These are phyloP conservation scores for Mycena polygramma DNA, from an alignment of 768 basidiomycete species.

Conservation along the genomic window DNA sequence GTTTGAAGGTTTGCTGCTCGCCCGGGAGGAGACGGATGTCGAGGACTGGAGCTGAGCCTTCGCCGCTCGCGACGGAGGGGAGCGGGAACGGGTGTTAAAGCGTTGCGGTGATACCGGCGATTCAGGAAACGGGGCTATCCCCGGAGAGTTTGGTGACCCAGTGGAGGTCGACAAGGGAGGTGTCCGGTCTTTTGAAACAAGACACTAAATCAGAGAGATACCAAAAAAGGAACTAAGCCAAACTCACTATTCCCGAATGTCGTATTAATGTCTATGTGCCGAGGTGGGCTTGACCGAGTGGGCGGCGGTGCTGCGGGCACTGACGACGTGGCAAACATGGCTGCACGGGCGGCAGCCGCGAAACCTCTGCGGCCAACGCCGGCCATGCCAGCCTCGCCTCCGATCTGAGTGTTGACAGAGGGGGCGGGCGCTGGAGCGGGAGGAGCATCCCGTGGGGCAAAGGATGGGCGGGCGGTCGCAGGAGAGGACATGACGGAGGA, in stretches of 20 bases:
- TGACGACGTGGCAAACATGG: slow-evolving; percentile 53
- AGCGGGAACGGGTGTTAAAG: slow-evolving; percentile 13
- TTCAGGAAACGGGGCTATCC: slow-evolving; percentile 32
- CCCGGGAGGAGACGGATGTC: slow-evolving; percentile 29
- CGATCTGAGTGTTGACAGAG: slow-evolving; percentile 73
- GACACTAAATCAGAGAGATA: slow-evolving; percentile 37
- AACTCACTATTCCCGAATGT: slow-evolving; percentile 55
- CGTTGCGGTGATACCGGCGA: slow-evolving; percentile 30
- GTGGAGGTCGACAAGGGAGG: slow-evolving; percentile 36
- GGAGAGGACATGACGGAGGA: slow-evolving; percentile 40
- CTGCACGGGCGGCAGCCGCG: slow-evolving; percentile 77
- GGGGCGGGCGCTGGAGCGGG: slow-evolving; percentile 33
- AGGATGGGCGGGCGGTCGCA: slow-evolving; percentile 41
- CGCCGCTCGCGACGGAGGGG: slow-evolving; percentile 22
- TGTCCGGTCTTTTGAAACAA: slow-evolving; percentile 31
- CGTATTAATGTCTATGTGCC: slow-evolving; percentile 62
- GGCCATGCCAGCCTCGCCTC: slow-evolving; percentile 89
- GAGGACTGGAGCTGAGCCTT: slow-evolving; percentile 25
- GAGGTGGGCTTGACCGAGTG: slow-evolving; percentile 53
- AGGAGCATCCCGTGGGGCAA: slow-evolving; percentile 35
- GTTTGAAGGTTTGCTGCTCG: slow-evolving; percentile 18
- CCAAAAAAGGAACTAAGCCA: slow-evolving; percentile 22
- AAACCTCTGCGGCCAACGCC: slow-evolving; percentile 91
- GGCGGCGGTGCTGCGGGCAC: slow-evolving; percentile 24
- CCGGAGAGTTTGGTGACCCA: slow-evolving; percentile 33